Base-by-base conservation (phyloP, 139 green algal genomes). In the Chlorella vulgaris region DNA sequence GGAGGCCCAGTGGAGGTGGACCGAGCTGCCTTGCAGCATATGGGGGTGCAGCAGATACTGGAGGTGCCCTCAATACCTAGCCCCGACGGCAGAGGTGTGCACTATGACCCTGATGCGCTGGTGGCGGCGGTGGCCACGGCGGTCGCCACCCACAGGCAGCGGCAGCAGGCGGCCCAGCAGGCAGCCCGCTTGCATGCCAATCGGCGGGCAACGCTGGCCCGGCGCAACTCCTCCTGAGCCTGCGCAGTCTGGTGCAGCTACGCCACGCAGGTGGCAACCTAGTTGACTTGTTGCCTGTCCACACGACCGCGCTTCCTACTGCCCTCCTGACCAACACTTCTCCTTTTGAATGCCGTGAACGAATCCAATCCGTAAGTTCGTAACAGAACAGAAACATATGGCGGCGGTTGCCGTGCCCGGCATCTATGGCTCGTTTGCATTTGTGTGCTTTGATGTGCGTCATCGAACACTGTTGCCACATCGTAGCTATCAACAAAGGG, bases 41-140 rank as follows among this genome's bases (percentile, higher is more conserved):
- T 96, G 74, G 93, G 94, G 18, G 83, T 97, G 33, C 68, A 66
- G 21, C 80, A 88, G 8, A 85, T 98, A 0, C 26, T 94, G 31
- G 86, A 94, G 81, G 95, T 97, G 84, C 87, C 89, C 6, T 67
- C 82, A 7, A 15, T 83, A 26, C 55, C 84, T 31, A 39, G 21
- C 28, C 58, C 84, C 22, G 70, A 53, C 28, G 60, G 35, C 42
- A 83, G 87, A 5, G 74, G 78, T 0, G 83, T 87, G 13, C 58
- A 91, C 26, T 98, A 91, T 69, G 88, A 96, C 7, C 84, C 92
- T 10, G 87, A 85, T 10, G 89, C 89, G 13, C 84, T 98, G 29
- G 93, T 97, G 31, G 65, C 83, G 0, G 85, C 84, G 3, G 88
- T 98, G 31, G 79, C 79, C 0, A 69, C 84, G 0, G 86, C 94